Base-by-base conservation (phyloP, 495 filamentous ascomycete genomes). In the Chaetomidium leptoderma region DNA sequence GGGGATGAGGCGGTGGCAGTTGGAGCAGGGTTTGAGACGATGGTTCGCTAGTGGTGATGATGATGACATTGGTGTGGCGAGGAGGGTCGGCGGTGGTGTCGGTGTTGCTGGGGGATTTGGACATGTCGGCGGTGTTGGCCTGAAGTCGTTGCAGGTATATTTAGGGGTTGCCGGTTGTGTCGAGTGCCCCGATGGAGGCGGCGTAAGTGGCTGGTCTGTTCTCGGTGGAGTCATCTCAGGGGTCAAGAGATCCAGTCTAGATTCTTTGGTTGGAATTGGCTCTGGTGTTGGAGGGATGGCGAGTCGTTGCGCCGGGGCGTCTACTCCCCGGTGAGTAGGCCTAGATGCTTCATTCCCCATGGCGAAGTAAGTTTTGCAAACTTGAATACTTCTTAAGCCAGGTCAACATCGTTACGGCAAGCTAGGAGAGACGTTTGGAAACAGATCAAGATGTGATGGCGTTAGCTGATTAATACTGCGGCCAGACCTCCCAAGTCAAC, bases 1-100 rank as follows among this genome's bases (percentile, higher is more conserved):
- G 16, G 48, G 23, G 32, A 45, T 39, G 48, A n/a, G 30, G 39
- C 30, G 29, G 48, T 17, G 16, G 48, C 56, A 59, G 40, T 23
- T 24, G 40, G 29, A 52, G 40, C 56, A 59, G 7, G 29, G 47
- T 11, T 23, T n/a, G 8, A 24, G 33, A 13, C 9, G 55, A 27
- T 3, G 7, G 37, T 13, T 23, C 7, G 33, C 19, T 21, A 44
- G 17, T 10, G 39, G 6, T 24, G 29, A 1, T 16, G 27, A 8
- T 24, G 43, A 29, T 35, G 42, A n/a, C n/a, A n/a, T 29, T 37
- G 42, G 29, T 4, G 23, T 47, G 29, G 29, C 47, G 17, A 11
- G 29, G 11, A 35, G 47, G 9, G 47, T 50, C 23, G 39, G 26
- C 16, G 37, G 16, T 30, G 16, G n/a, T 39, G 26, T 23, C 17